A percentile compares a stretch with the other conserved stretches of the same genome.
Conservation (phyloP, 176 grass and related monocot species). For the Juncus inflexus region DNA sequence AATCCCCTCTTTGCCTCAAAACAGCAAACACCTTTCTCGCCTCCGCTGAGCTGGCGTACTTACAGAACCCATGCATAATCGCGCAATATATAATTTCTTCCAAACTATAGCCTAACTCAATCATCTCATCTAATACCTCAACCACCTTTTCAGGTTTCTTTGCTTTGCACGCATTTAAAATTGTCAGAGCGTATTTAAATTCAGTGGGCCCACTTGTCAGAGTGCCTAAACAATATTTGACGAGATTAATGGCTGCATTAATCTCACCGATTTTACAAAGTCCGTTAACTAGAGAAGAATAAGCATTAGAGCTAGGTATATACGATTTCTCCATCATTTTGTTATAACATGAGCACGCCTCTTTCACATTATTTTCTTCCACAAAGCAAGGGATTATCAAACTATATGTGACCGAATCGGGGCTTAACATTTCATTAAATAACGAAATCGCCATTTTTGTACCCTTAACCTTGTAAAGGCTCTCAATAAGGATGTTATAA, state of each 20-base stretch:
- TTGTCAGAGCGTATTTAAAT: slow-evolving; percentile 87
- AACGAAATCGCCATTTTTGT: slow-evolving; percentile 42
- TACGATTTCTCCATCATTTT: slow-evolving; percentile 56
- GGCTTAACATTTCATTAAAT: slow-evolving; percentile 60
- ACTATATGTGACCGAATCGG: slow-evolving; percentile 63
- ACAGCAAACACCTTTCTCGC: slow-evolving; percentile 61
- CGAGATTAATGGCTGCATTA: slow-evolving; percentile 55
- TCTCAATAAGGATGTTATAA: slow-evolving; percentile 73
- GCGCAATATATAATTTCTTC: slow-evolving; percentile 73
- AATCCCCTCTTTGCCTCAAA: slow-evolving; percentile 56
- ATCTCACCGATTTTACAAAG: slow-evolving; percentile 78
- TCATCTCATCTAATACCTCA: slow-evolving; percentile 68
- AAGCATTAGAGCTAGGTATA: slow-evolving; percentile 54
- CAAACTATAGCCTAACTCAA: slow-evolving; percentile 56
- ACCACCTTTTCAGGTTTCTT: slow-evolving; percentile 69
- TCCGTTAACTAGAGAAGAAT: slow-evolving; percentile 68
- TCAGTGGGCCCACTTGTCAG: slow-evolving; percentile 81
- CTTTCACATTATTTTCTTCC: slow-evolving; percentile 62
- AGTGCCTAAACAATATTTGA: slow-evolving; percentile 79
- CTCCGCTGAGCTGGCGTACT: slow-evolving; percentile 79
- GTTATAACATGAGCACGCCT: slow-evolving; percentile 81
- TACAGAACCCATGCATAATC: slow-evolving; percentile 90
- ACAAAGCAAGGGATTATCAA: slow-evolving; percentile 82
- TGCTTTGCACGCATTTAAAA: slow-evolving; percentile 58
- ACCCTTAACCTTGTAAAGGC: slow-evolving; percentile 59